Percentiles rank a stretch among this genome's conserved stretches.
Evolutionary conservation across 331 rosid genomes (phyloP).

Genomic region (Phaseolus coccineus): DNA sequence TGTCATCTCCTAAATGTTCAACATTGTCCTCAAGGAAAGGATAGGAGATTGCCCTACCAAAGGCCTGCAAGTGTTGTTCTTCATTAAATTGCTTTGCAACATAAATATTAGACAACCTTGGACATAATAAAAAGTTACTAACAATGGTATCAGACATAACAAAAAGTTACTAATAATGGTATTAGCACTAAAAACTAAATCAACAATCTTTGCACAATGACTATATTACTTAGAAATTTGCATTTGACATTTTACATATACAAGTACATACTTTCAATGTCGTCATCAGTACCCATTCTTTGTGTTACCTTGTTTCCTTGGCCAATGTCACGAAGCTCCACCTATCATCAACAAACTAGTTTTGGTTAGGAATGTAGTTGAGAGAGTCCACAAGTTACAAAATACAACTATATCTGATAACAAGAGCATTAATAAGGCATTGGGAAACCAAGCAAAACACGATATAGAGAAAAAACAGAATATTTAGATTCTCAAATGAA

Average conservation of each 20-base stretch:
- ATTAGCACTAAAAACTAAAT: conserved; percentile 1
- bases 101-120: conserved; percentile 3
- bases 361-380: conserved; percentile 19
- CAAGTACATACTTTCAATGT: conserved; percentile 75
- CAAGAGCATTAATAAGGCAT: conserved; percentile 24
- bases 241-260: conserved; percentile 37
- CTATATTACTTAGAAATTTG: conserved; percentile 21
- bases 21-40: conserved; percentile 3
- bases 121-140: not conserved
- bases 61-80: conserved; percentile 12
- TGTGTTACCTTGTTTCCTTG: conserved; percentile 85
- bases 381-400: conserved; percentile 32
- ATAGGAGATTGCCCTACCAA: not conserved
- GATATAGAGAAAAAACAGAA: not conserved
- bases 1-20: not conserved
- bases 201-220: conserved; percentile 7
- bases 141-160: too few relatives aligned
- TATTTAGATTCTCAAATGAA: not conserved
- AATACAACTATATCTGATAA: conserved; percentile 25
- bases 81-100: not conserved
- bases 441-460: conserved; percentile 29
- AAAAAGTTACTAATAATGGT: not conserved
- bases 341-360: conserved; percentile 50
- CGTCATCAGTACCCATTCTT: conserved; percentile 74
- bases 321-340: conserved; percentile 88